A percentile compares a stretch with the other conserved stretches of the same genome.
phyloP scores from a whole-genome alignment of 306 rosid species.

The Comarum palustre region DNA sequence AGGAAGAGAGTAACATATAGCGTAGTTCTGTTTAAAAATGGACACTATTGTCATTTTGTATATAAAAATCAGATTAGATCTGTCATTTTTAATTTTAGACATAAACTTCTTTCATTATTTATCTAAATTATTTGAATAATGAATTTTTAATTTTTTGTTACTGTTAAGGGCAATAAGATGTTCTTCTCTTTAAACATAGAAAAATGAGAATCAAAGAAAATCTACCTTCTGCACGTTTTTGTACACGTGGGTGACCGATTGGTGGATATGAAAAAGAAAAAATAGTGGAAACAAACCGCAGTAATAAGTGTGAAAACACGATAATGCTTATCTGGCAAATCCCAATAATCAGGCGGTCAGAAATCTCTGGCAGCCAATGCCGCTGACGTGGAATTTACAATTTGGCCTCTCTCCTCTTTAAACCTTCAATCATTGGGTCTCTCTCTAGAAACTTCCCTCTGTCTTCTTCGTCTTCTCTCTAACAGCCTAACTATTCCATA shows the following conservation, averaged over 20 bases:
- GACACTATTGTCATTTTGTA: no score
- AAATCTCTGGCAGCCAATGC: conserved; percentile 33
- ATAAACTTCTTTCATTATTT: no score
- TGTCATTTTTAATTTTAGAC: no score
- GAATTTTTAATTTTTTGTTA: no score
- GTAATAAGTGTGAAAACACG: conserved; percentile 24
- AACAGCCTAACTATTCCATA: conserved; percentile 22
- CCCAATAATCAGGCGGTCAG: conserved; percentile 49
- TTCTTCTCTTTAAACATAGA: no score
- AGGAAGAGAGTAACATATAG: no score
- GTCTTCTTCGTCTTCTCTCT: conserved; percentile 20
- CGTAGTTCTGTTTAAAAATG: no score
- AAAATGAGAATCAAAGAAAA: background rate
- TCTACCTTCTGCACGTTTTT: conserved; percentile 25
- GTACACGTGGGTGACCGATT: conserved; percentile 36
- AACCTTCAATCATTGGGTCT: conserved; percentile 65
- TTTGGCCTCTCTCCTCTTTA: conserved; percentile 32
- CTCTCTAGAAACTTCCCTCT: conserved; percentile 28
- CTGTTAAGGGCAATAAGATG: no score
- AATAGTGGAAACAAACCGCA: conserved; percentile 27
- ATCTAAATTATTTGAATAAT: no score
- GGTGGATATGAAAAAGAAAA: conserved; percentile 16
- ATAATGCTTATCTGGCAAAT: conserved; percentile 71
- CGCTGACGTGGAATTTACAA: conserved; percentile 54
- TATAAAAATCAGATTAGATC: no score